Percentiles rank a stretch among this genome's conserved stretches.
Conservation (phyloP, 768 basidiomycete species). For the Macrolepiota albuminosa region DNA sequence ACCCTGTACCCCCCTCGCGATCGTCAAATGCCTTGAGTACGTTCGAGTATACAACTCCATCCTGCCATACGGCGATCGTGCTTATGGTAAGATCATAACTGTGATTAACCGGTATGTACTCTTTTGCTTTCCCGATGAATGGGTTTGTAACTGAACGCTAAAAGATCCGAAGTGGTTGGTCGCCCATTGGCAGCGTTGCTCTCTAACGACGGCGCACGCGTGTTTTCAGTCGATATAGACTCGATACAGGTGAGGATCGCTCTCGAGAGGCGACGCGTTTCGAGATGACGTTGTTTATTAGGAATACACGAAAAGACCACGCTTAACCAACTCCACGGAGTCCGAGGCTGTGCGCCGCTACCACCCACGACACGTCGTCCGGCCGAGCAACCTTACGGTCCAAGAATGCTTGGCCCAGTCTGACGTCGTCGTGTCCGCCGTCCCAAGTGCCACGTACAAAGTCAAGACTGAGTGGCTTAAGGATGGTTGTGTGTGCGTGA, state of each 20-base stretch:
- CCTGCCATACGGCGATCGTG: constrained; percentile 90
- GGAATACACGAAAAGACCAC: constrained; percentile 94
- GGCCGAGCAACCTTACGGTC: constrained; percentile 61
- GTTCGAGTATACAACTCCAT: constrained; percentile 91
- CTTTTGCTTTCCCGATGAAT: neutral
- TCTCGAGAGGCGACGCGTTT: neutral
- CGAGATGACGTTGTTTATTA: constrained; percentile 8
- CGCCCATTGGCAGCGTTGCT: constrained; percentile 93
- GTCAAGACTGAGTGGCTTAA: constrained; percentile 86
- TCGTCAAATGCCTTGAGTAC: constrained; percentile 92
- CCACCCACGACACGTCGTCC: constrained; percentile 81
- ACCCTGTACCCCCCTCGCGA: constrained; percentile 94
- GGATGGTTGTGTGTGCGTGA: constrained; percentile 90
- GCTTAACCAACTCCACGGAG: constrained; percentile 29
- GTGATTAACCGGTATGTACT: constrained; percentile 83
- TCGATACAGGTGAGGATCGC: constrained; percentile 66
- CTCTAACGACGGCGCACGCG: constrained; percentile 94
- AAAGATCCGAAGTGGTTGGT: constrained; percentile 93
- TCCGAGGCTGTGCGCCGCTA: constrained; percentile 46
- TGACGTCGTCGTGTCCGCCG: constrained; percentile 94
- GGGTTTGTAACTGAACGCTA: constrained; percentile 6
- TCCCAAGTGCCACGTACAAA: constrained; percentile 82
- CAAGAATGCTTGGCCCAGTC: constrained; percentile 79
- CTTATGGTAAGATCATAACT: constrained; percentile 88
- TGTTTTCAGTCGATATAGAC: constrained; percentile 93